Evolutionary conservation across 139 green algal genomes (phyloP), one percentile per base, ranked within the genome.

Genomic region (Chlamydomonas sp.): DNA sequence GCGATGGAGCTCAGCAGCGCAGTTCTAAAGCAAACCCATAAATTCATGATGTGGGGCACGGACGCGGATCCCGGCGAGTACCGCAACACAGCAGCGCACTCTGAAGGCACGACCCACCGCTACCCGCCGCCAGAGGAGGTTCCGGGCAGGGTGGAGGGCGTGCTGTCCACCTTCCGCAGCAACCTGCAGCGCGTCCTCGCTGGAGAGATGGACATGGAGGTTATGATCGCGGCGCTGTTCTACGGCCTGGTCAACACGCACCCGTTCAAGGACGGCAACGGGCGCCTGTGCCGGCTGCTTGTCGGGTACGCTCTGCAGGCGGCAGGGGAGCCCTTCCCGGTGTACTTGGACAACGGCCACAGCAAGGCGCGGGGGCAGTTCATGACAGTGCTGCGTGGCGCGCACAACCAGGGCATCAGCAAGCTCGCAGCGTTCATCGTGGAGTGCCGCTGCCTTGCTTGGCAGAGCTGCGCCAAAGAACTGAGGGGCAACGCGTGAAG

Each of bases 221-320:
- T 80, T 2, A 10, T 80, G 31, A 83, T 77, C 0, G 88, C 88
- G 3, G 3, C 71, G 0, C 69, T 91, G 73, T 68, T 86, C 68
- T 91, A 88, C 78, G 15, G 87, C 4, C 73, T 91, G 66, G 31
- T 91, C 20, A 86, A 62, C 17, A 57, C 87, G 18, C 88, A 91
- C 83, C 88, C 88, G 3, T 91, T 91, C 72, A 10, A 77, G 64
- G 73, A 90, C 75, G 87, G 87, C 57, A 90, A 90, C 10, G 87
- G 87, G 1, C 80, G 83, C 18, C 78, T 89, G 71, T 89, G 88
- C 83, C 62, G 78, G 83, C 63, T 91, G 83, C 79, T 89, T 63
- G 88, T 76, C 0, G 57, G 83, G 1, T 91, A 87, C 49, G 83
- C 83, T 14, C 49, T 74, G 64, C n/a, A 17, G 64, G 71, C 71